phyloP scores from a whole-genome alignment of 2,329 filamentous ascomycete genomes.

The Fusarium azukiicola region DNA sequence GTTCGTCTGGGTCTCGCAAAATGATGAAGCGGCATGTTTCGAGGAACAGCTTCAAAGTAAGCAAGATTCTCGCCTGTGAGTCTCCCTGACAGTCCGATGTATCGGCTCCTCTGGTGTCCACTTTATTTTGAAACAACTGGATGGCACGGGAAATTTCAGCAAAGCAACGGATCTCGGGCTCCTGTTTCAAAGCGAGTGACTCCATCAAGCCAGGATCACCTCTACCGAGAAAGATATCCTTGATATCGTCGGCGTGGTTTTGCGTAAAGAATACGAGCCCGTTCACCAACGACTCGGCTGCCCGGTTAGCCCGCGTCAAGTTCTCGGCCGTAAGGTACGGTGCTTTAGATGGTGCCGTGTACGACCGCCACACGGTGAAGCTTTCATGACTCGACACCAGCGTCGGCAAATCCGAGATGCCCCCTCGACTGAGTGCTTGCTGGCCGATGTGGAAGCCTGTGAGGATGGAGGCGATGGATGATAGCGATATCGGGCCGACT shows the following conservation, averaged over 20 bases:
- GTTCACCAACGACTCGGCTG: slow-evolving; percentile 22
- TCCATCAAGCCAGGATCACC: neutral
- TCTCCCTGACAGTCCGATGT: neutral
- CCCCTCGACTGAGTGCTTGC: neutral
- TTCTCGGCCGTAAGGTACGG: neutral
- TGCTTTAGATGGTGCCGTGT: neutral
- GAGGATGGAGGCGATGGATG: neutral
- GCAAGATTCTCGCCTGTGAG: neutral
- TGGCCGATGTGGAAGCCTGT: slow-evolving; percentile 4
- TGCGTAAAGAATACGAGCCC: slow-evolving; percentile 12
- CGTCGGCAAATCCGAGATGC: neutral
- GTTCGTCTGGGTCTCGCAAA: slow-evolving; percentile 30
- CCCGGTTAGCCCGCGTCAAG: neutral
- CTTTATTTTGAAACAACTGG: neutral
- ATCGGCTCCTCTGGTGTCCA: neutral
- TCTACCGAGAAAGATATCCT: neutral
- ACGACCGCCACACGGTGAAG: slow-evolving; percentile 13
- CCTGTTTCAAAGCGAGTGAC: slow-evolving; percentile 9
- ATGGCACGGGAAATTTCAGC: slow-evolving; percentile 24
- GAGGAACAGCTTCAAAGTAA: slow-evolving; percentile 24
- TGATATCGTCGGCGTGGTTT: slow-evolving; percentile 4
- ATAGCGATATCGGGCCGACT: neutral
- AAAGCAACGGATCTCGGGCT: slow-evolving; percentile 20
- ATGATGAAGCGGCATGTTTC: slow-evolving; percentile 22
- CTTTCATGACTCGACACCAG: neutral